Evolutionary conservation across 306 rosid species (phyloP), one percentile per base, ranked within the genome.

Genomic region (Datisca glomerata): DNA sequence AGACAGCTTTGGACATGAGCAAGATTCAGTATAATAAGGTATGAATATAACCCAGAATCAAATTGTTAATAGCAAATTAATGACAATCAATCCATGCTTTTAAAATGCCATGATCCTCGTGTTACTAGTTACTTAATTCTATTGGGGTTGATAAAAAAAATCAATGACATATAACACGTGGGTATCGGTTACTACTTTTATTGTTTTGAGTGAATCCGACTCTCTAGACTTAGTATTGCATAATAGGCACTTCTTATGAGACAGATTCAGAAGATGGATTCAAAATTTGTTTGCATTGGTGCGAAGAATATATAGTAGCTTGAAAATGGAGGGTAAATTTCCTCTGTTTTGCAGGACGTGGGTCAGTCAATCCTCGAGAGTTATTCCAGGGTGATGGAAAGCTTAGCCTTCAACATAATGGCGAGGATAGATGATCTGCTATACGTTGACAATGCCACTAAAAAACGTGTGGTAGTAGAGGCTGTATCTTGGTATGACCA

Each of bases 391-490:
- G 74, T 62, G 60, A 51, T 66, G 68, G 71, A 62, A 50, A 66
- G 74, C 74, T 42, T 74, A 55, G 68, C 77, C 56, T 74, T 58
- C 66, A 59, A 70, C 51, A 56, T 66, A 40, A 42, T 70, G 49
- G 69, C 71, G 21, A 58, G 74, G 67, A 69, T 69, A 21, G 81
- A 74, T 47, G 74, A 74, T 65, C 68, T 65, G 3, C 44, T 74
- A 24, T 61, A 57, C 27, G 59, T 66, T 6, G 73, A 69, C 0
- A 74, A 66, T 35, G 71, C 57, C 24, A 51, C 71, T 18, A 74
- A 51, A 49, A 60, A 60, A 37, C 67, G 46, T 5, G 68, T 57
- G n/a, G 56, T 71, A 36, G 34, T 48, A 14, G 51, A 43, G 18
- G 31, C 78, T 9, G 5, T 32, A 23, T 40, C 37, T 49, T 21